Evolutionary conservation across 345 rosid genomes (phyloP).

Genomic region (Arabis alpina): DNA sequence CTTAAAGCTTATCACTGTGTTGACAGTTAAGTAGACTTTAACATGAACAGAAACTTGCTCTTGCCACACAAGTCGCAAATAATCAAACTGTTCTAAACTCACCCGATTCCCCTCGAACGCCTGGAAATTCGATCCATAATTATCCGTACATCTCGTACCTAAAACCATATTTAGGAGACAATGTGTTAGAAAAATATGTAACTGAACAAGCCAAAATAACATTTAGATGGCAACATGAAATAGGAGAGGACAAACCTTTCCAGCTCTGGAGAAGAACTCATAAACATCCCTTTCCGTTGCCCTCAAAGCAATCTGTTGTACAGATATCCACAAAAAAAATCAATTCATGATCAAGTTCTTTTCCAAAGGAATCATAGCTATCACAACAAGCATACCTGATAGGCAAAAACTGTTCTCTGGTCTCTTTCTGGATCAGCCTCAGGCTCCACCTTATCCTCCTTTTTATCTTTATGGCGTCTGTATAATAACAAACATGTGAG

Average conservation of each 20-base stretch:
- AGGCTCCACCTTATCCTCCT: constrained; percentile 76
- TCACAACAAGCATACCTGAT: constrained; percentile 64
- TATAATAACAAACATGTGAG: constrained; percentile 39
- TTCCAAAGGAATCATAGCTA: constrained; percentile 7
- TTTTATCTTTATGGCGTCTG: constrained; percentile 84
- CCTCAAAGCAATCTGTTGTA: constrained; percentile 77
- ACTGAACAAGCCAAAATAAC: constrained; percentile 8
- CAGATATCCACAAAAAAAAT: constrained; percentile 7
- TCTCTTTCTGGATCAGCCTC: constrained; percentile 99
- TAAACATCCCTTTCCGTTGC: constrained; percentile 94
- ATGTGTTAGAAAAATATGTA: not conserved
- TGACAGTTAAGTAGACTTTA: not conserved
- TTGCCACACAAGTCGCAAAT: not conserved
- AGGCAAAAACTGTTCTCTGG: constrained; percentile 98
- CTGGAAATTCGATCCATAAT: constrained; percentile 98
- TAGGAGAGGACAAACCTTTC: constrained; percentile 67
- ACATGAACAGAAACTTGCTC: not conserved
- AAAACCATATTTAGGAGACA: constrained; percentile 35
- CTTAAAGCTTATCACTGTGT: constrained; percentile 13
- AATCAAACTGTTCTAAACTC: constrained; percentile 34
- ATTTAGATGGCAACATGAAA: constrained; percentile 32
- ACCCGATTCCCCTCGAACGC: constrained; percentile 97
- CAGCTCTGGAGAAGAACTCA: constrained; percentile 96
- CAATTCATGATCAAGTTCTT: constrained; percentile 24
- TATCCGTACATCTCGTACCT: constrained; percentile 98